A percentile compares a stretch with the other conserved stretches of the same genome.
Conservation (phyloP, 225 moss, liverwort and hornwort species). For the Neckera pumila region DNA sequence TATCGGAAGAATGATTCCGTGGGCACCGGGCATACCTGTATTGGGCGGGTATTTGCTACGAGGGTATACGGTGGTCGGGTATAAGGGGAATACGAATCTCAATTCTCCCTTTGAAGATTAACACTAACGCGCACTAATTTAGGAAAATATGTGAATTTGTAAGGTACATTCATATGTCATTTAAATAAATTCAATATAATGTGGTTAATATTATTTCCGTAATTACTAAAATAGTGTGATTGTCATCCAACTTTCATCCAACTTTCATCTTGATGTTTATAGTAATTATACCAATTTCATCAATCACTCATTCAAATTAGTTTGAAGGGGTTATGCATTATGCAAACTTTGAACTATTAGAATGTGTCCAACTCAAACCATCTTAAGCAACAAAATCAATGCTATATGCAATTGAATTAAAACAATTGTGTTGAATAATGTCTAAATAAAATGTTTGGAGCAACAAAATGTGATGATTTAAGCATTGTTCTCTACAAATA, state of each 20-base stretch:
- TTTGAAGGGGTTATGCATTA: background rate
- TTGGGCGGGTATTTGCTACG: background rate
- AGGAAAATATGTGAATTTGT: background rate
- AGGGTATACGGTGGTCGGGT: background rate
- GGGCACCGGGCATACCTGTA: background rate
- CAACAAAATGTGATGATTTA: background rate
- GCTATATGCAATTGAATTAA: background rate
- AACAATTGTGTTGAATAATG: too few species aligned
- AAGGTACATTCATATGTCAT: background rate
- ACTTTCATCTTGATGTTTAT: background rate
- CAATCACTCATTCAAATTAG: background rate
- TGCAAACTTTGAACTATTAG: background rate
- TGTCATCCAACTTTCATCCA: background rate
- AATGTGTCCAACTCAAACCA: background rate
- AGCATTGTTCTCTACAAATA: background rate
- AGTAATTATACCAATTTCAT: background rate
- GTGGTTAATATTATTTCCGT: background rate
- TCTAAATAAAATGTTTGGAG: too few species aligned
- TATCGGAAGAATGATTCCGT: background rate
- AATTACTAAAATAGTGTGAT: background rate
- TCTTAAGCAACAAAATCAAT: background rate
- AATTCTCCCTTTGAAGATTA: background rate
- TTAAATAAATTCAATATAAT: background rate
- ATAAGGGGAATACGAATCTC: background rate
- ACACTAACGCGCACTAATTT: too few species aligned